A percentile compares a stretch with the other conserved stretches of the same genome.
These are phyloP conservation scores for Kewa caespitosa DNA, from an alignment of 179 eudicot genomes.

Conservation along the genomic window DNA sequence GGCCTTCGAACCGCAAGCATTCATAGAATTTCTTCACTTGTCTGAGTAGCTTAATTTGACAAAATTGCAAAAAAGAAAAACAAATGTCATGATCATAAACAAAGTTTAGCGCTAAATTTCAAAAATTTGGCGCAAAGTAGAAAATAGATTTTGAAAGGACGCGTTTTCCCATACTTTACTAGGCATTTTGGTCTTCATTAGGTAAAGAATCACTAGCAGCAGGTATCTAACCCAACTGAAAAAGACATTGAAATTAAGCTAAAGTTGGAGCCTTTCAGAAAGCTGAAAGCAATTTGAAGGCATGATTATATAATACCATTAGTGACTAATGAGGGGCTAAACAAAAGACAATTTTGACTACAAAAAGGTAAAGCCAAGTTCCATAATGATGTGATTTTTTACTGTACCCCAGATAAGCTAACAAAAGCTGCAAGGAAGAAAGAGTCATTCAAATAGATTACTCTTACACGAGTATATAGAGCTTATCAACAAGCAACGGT, in stretches of 20 bases:
- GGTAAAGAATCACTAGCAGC: slow-evolving; percentile 26
- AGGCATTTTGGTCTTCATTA: slow-evolving; percentile 16
- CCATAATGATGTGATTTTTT: slow-evolving; percentile 25
- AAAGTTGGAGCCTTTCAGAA: not conserved
- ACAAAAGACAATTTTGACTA: slow-evolving; percentile 18
- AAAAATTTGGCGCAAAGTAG: not conserved
- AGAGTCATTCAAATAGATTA: not conserved
- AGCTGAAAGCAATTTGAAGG: not conserved
- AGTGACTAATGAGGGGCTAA: slow-evolving; percentile 18
- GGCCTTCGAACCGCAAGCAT: no score
- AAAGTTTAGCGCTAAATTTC: not conserved
- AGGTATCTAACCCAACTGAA: slow-evolving; percentile 11
- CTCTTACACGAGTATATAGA: not conserved
- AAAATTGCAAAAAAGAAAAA: not conserved
- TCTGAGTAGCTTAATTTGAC: not conserved
- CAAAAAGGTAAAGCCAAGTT: slow-evolving; percentile 1
- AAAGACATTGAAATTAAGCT: slow-evolving; percentile 10
- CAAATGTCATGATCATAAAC: not conserved
- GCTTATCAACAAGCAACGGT: not conserved
- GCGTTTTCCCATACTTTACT: not conserved
- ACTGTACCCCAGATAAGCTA: slow-evolving; percentile 15
- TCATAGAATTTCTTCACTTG: no score
- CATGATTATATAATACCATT: not conserved
- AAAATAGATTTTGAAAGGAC: not conserved
- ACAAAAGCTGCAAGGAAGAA: slow-evolving; percentile 24